phyloP scores from a whole-genome alignment of 1,139 yeast genomes.

The Suhomyces guaymorum region DNA sequence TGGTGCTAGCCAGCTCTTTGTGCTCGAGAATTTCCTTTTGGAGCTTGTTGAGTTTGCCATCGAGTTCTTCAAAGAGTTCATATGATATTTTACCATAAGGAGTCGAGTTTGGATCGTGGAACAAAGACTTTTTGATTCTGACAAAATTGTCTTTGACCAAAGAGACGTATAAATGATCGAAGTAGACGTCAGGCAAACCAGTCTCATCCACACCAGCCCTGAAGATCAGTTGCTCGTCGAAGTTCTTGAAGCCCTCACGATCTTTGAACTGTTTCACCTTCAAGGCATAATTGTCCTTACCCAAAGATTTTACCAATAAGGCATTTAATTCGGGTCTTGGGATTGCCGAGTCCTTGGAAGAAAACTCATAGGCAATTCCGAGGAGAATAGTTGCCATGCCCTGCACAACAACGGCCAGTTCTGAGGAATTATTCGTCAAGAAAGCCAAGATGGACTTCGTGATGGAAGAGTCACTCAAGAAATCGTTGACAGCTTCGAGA shows the following conservation, averaged over 20 bases:
- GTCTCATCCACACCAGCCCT: slow-evolving; percentile 58
- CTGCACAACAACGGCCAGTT: slow-evolving; percentile 61
- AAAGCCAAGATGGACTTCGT: slow-evolving; percentile 69
- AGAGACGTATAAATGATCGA: slow-evolving; percentile 63
- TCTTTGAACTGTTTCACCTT: slow-evolving; percentile 75
- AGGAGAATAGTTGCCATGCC: slow-evolving; percentile 73
- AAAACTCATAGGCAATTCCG: slow-evolving; percentile 82
- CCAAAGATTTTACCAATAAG: slow-evolving; percentile 67
- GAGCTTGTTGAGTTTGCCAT: slow-evolving; percentile 35
- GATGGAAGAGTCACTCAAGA: slow-evolving; percentile 65
- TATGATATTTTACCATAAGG: slow-evolving; percentile 68
- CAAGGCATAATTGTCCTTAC: slow-evolving; percentile 75
- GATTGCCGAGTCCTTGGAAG: slow-evolving; percentile 69
- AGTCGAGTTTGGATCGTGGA: slow-evolving; percentile 71
- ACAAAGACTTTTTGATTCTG: slow-evolving; percentile 69
- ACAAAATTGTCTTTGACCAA: slow-evolving; percentile 69
- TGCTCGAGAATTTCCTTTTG: slow-evolving; percentile 28
- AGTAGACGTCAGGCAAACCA: slow-evolving; percentile 83
- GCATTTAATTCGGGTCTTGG: slow-evolving; percentile 64
- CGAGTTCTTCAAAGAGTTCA: slow-evolving; percentile 69
- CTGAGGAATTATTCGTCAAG: slow-evolving; percentile 61
- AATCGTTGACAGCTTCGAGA: slow-evolving; percentile 70
- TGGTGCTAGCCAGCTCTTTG: slow-evolving; percentile 25
- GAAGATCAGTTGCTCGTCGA: slow-evolving; percentile 42
- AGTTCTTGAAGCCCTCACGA: slow-evolving; percentile 53